Percentiles rank a stretch among this genome's conserved stretches.
These are phyloP conservation scores for Buddleja alternifolia DNA, from an alignment of 257 asterid genomes.

Conservation along the genomic window DNA sequence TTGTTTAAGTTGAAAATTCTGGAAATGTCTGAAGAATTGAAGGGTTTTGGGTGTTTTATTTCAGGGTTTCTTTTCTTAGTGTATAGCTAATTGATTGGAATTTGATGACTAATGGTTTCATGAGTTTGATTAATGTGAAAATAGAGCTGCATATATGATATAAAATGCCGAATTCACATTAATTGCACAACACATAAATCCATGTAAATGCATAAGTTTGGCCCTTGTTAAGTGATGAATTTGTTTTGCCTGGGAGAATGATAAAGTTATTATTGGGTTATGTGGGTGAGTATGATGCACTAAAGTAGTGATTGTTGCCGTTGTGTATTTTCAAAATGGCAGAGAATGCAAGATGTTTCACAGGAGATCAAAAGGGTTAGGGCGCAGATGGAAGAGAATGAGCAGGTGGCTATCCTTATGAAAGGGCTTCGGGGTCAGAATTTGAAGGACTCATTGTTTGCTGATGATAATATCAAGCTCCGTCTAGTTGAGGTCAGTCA, in stretches of 20 bases:
- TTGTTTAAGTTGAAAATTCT: no score
- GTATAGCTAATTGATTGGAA: slow-evolving; percentile 17
- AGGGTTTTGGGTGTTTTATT: no score
- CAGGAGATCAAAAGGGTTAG: slow-evolving; percentile 92
- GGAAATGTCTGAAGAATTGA: no score
- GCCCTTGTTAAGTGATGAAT: neutral
- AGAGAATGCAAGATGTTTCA: slow-evolving; percentile 94
- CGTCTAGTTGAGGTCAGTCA: slow-evolving; percentile 81
- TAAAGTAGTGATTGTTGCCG: slow-evolving; percentile 19
- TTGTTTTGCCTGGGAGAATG: neutral
- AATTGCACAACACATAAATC: neutral
- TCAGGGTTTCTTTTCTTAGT: no score
- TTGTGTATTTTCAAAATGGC: slow-evolving; percentile 41
- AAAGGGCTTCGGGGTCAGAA: slow-evolving; percentile 97
- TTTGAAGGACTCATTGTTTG: slow-evolving; percentile 76
- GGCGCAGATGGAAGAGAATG: slow-evolving; percentile 99
- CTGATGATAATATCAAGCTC: slow-evolving; percentile 83
- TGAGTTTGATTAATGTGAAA: slow-evolving; percentile 24
- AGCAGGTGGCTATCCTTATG: slow-evolving; percentile 84
- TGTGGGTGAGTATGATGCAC: slow-evolving; percentile 13
- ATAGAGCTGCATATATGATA: slow-evolving; percentile 10
- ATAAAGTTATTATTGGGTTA: neutral
- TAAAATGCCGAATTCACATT: neutral
- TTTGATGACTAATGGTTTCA: slow-evolving; percentile 12
- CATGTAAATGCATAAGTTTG: neutral